Base-by-base conservation (phyloP, 129 eudicot genomes). In the Scalesia atractyloides region DNA sequence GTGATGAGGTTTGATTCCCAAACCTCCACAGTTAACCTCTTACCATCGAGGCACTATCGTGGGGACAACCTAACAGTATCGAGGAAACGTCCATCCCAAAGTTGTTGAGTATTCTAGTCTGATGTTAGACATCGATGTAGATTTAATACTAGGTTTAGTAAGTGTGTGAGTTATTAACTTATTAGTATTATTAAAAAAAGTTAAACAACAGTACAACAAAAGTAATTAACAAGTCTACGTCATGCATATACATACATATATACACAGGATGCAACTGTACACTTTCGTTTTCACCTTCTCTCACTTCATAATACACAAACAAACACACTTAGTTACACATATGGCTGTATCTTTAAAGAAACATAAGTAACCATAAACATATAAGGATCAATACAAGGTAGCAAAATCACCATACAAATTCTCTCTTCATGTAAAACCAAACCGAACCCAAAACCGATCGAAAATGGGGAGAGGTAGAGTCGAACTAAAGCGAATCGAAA, bases 381-480 rank as follows among this genome's bases (percentile, higher is more conserved):
- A 68, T 76, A 68, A 56, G 64, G 70, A 52, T 77, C 72, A 82
- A 52, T 80, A 76, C 80, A 80, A 80, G 87, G 84, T 76, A 68
- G 84, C 60, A 59, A 67, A 80, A 67, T 43, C 73, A 24, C 30
- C 1, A 30, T 53, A 48, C 19, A 46, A 63, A 30, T 30, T 30
- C 34, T 30, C 34, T 30, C 34, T 30, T 30, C 34, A 30, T 30
- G 30, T 24, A 24, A 24, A 10, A 58, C 30, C 14, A 11, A 24
- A 10, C 17, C 30, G 0, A 14, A 48, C 53, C 53, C 17, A 50
- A 58, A 50, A 58, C 5, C 16, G 18, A 63, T 34, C 48, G 48
- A 67, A 79, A 72, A 89, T 90, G 96, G 93, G 96, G 24, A 87
- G 96, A 79, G 93, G 96, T 68, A 85, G 93, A 69, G 93, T 90